A percentile compares a stretch with the other conserved stretches of the same genome.
These are phyloP conservation scores for Kockiozyma suomiensis DNA, from an alignment of 805 yeast species.

Conservation along the genomic window DNA sequence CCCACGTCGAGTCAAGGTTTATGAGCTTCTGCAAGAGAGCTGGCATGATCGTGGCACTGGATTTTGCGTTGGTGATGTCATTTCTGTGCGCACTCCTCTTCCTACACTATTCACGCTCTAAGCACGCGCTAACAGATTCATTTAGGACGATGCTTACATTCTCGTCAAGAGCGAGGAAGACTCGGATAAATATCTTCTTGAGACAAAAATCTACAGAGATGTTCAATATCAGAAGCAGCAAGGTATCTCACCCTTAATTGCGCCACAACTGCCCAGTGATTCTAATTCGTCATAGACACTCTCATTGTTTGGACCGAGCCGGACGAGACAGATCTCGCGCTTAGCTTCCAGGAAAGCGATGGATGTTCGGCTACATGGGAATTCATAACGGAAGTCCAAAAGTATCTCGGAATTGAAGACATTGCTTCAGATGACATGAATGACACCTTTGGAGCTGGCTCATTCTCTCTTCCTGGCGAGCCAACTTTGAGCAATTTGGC, in stretches of 20 bases:
- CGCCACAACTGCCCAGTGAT: not conserved
- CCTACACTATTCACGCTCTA: not conserved
- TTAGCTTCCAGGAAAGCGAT: constrained; percentile 87
- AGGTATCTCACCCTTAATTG: constrained; percentile 19
- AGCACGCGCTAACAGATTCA: not conserved
- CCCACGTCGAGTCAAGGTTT: constrained; percentile 89
- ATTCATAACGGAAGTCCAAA: constrained; percentile 34
- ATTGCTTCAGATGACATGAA: constrained; percentile 55
- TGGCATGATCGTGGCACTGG: constrained; percentile 97
- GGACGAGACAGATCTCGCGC: constrained; percentile 63
- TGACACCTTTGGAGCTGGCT: constrained; percentile 74
- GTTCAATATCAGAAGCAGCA: constrained; percentile 91
- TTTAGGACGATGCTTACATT: constrained; percentile 51
- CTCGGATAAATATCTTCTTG: constrained; percentile 59
- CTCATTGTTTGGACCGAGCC: constrained; percentile 90
- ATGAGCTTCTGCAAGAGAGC: constrained; percentile 72
- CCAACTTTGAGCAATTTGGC: constrained; percentile 57
- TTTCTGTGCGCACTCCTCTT: not conserved
- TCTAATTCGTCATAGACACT: constrained; percentile 56
- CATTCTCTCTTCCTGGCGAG: constrained; percentile 66
- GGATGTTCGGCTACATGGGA: constrained; percentile 80
- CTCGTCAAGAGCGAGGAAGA: constrained; percentile 73
- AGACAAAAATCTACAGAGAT: constrained; percentile 68
- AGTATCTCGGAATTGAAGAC: constrained; percentile 33
- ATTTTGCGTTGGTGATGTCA: constrained; percentile 63